Evolutionary conservation across 805 yeast genomes (phyloP).

Genomic region (Starmera dryadoides): DNA sequence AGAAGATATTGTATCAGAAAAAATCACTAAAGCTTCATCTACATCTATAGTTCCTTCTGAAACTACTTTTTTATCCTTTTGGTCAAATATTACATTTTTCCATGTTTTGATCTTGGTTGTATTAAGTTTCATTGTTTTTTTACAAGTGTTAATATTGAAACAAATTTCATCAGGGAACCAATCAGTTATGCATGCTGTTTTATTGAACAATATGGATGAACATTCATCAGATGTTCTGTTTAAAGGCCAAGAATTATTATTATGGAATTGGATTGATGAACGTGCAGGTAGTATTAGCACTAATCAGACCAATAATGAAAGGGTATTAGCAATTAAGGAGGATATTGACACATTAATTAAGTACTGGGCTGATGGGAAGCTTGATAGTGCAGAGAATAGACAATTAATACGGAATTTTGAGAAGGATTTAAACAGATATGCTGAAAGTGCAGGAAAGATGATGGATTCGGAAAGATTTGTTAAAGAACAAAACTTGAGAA

Average conservation of each 20-base stretch:
- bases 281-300: conserved; percentile 8
- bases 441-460: conserved; percentile 1
- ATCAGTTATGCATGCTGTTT: not conserved
- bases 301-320: conserved; percentile 3
- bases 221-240: conserved; percentile 7
- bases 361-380: conserved; percentile 14
- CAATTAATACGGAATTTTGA: conserved; percentile 10
- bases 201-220: conserved; percentile 1
- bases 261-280: conserved; percentile 24
- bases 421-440: conserved; percentile 12
- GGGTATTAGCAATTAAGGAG: conserved; percentile 2
- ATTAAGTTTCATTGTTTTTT: conserved; percentile 4
- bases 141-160: conserved; percentile 11
- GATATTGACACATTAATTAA: conserved; percentile 17
- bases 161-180: not conserved
- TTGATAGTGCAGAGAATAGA: conserved; percentile 10
- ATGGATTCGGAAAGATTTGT: not conserved
- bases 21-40: not conserved
- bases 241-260: conserved; percentile 15
- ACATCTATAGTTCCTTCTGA: not conserved
- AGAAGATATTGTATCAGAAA: not conserved
- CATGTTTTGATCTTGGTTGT: conserved; percentile 6
- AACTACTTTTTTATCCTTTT: not conserved
- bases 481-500: conserved; percentile 3
- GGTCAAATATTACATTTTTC: conserved; percentile 4